Evolutionary conservation across 2,329 filamentous ascomycete genomes (phyloP), one percentile per base, ranked within the genome.

Genomic region (Curvularia spicifera): DNA sequence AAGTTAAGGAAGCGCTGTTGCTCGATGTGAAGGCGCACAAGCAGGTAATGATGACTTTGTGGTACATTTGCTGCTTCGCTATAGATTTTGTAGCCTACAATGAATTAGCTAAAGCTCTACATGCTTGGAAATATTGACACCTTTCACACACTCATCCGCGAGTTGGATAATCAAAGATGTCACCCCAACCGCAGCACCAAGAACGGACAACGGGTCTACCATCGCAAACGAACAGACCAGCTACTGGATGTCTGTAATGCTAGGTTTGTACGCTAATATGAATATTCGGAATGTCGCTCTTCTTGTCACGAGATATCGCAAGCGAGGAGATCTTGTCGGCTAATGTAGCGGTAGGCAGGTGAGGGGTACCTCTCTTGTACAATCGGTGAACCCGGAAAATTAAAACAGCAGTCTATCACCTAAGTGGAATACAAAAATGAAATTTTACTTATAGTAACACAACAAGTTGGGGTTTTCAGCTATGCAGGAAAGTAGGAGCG

Each of bases 181-280:
- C 37, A 40, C 37, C 8, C 37, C 37, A 40, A 40, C 37, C 1
- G 44, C 39, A 51, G n/a, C 20, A 39, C 51, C 50, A 48, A 26
- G 56, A 20, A 40, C 37, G 18, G 37, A 20, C n/a, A 40, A 22
- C 9, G 37, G 37, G 37, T 40, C 37, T 20, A 3, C n/a, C 37
- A 40, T 40, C 9, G 18, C 18, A 22, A 40, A 20, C 15, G 7
- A 22, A 40, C 4, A 40, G 3, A 9, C 18, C n/a, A 22, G 18
- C 37, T 22, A n/a, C 8, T 40, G 6, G 18, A n/a, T 18, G n/a
- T 22, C 6, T 40, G 20, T 9, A 22, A 22, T n/a, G n/a, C 5
- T 35, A 12, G 13, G 5, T 4, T 15, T 28, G 5, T 28, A 8
- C 6, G 5, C 26, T 28, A 2, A 7, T 28, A 28, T 28, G 26